phyloP scores from a whole-genome alignment of 2,329 filamentous ascomycete species.

The Ceratocystis diversiconidia region DNA sequence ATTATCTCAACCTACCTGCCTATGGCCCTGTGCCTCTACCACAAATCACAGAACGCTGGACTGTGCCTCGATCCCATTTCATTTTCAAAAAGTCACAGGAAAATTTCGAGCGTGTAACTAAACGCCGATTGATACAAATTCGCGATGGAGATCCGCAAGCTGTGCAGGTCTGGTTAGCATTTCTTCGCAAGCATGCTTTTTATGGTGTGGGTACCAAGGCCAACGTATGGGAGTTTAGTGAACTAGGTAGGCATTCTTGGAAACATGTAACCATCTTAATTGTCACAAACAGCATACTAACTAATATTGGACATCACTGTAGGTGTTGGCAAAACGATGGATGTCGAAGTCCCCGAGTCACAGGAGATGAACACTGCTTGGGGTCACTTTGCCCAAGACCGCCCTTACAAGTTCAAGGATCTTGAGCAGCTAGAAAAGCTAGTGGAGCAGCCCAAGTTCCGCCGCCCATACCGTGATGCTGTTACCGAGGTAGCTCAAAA shows the following conservation, averaged over 20 bases:
- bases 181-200: constrained; percentile 80
- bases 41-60: constrained; percentile 82
- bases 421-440: constrained; percentile 15
- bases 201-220: constrained; percentile 99
- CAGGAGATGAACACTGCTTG: constrained; percentile 14
- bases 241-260: constrained; percentile 35
- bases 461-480: constrained; percentile 16
- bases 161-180: constrained; percentile 84
- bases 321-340: constrained; percentile 18
- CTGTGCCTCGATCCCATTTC: constrained; percentile 75
- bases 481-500: neutral
- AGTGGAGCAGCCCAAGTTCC: constrained; percentile 16
- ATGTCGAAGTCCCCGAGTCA: constrained; percentile 14
- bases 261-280: neutral
- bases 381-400: constrained; percentile 18
- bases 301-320: neutral
- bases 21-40: constrained; percentile 77
- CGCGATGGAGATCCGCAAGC: constrained; percentile 79
- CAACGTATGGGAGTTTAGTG: constrained; percentile 81
- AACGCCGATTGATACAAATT: constrained; percentile 78
- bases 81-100: constrained; percentile 96
- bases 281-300: neutral
- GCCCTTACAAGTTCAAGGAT: constrained; percentile 17
- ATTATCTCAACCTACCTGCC: constrained; percentile 78
- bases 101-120: constrained; percentile 87